Evolutionary conservation across 768 basidiomycete species (phyloP), one percentile per base, ranked within the genome.

Genomic region (Paxillus rubicundulus): DNA sequence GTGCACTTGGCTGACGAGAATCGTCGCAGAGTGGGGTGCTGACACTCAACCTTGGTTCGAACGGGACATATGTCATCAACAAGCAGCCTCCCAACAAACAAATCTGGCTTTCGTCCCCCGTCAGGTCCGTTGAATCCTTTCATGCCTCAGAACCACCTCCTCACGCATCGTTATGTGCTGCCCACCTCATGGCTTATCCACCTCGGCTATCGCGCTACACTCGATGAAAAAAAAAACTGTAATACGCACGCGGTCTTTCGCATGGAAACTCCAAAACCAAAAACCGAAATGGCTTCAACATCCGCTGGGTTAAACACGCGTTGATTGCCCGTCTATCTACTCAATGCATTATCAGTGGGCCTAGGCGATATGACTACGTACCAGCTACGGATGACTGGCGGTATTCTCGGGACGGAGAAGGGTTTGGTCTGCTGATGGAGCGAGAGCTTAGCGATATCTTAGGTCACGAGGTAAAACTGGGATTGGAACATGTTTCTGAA

Each of bases 71-170:
- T 72, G 94, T 96, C 27, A 86, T 97, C 71, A 97, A 97, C 72
- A 97, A 96, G 75, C 94, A 97, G 66, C 94, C 94, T 10, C 94
- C 94, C 6, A 97, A 97, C 67, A 92, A 92, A 72, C 94, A 97
- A 66, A 96, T 97, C 60, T 97, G 94, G 94, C 76, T 97, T 17
- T 94, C 92, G 4, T 92, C 89, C 9, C 94, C 94, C 0, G 67
- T 82, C 58, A 92, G 90, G 93, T 92, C 57, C 36, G 74, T 65
- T 52, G 47, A 42, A 45, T 39, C 37, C 32, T 36, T 33, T 58
- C 28, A 33, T 24, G n/a, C 14, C n/a, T 17, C 20, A 32, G 43
- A 34, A 37, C 6, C 7, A 18, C 28, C 24, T 41, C 32, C 46
- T 57, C 45, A 55, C 43, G 34, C 39, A 42, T 53, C 32, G 20